These are phyloP conservation scores for Malassezia yamatoensis DNA, from an alignment of 1,284 basidiomycete species.

Conservation along the genomic window DNA sequence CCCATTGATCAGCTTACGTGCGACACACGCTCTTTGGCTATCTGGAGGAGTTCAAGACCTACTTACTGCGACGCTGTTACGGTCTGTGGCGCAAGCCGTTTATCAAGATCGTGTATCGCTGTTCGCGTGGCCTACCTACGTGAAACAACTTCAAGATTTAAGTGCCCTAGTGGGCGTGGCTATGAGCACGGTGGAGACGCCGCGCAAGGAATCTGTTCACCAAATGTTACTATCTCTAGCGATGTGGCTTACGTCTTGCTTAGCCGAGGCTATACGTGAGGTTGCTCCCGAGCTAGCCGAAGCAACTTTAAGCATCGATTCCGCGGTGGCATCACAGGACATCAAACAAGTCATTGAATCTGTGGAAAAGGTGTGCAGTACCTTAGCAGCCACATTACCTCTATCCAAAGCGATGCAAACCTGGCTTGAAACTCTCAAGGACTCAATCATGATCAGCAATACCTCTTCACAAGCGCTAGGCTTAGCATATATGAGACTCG, in stretches of 20 bases:
- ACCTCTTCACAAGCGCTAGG: slow-evolving; percentile 48
- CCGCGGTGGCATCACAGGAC: background rate
- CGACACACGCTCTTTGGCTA: slow-evolving; percentile 6
- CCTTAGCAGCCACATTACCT: background rate
- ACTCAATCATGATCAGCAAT: background rate
- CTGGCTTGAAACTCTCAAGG: slow-evolving; percentile 10
- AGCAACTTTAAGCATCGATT: background rate
- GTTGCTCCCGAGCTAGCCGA: background rate
- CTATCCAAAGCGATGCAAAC: background rate
- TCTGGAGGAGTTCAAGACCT: slow-evolving; percentile 1
- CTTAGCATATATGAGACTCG: slow-evolving; percentile 60
- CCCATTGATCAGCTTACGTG: background rate
- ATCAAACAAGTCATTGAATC: background rate
- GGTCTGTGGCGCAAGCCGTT: background rate
- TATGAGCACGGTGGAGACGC: background rate
- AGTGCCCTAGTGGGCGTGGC: background rate
- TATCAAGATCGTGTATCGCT: slow-evolving; percentile 1
- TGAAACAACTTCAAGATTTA: background rate
- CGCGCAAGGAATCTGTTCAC: background rate
- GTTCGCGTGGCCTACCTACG: slow-evolving; percentile 5
- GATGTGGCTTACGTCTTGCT: background rate
- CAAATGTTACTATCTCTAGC: background rate
- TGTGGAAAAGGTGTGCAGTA: background rate
- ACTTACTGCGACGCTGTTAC: background rate
- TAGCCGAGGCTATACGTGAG: background rate